These are phyloP conservation scores for Leptodermis oblonga DNA, from an alignment of 257 asterid species.

Conservation along the genomic window DNA sequence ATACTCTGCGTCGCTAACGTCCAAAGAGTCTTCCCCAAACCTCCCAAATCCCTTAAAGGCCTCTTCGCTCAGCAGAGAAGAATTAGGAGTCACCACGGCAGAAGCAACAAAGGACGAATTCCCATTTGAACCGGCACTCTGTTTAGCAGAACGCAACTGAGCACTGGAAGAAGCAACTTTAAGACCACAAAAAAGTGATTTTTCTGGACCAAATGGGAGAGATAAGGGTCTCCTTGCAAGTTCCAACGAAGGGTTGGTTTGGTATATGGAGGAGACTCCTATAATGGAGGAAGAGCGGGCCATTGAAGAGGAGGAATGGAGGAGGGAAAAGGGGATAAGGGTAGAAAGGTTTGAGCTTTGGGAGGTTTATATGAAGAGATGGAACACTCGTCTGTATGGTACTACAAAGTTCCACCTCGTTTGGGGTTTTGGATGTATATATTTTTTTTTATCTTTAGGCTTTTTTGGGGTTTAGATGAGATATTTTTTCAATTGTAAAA, in stretches of 20 bases:
- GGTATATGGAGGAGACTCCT: conserved; percentile 63
- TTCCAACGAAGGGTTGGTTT: conserved; percentile 44
- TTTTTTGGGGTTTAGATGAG: conserved; percentile 27
- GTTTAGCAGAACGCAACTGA: conserved; percentile 18
- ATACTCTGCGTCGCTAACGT: conserved; percentile 40
- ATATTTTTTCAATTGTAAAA: background rate
- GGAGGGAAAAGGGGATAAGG: conserved; percentile 12
- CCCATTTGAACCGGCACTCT: conserved; percentile 12
- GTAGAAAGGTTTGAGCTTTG: conserved; percentile 19
- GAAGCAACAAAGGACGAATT: conserved; percentile 43
- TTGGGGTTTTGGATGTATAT: conserved; percentile 1
- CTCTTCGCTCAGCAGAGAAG: conserved; percentile 78
- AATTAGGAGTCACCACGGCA: conserved; percentile 63
- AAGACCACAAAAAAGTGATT: conserved; percentile 30
- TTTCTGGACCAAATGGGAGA: conserved; percentile 43
- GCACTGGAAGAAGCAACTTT: conserved; percentile 7
- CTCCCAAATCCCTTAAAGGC: conserved; percentile 79
- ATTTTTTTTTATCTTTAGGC: conserved; percentile 15
- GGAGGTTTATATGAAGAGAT: conserved; percentile 14
- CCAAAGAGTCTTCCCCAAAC: conserved; percentile 42
- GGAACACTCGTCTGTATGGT: conserved; percentile 34
- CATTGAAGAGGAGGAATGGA: conserved; percentile 28
- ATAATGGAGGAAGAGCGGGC: conserved; percentile 49
- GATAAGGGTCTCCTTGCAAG: conserved; percentile 36
- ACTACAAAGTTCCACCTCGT: conserved; percentile 37